Percentiles rank a stretch among this genome's conserved stretches.
These are phyloP conservation scores for Oidiodendron maius DNA, from an alignment of 495 filamentous ascomycete genomes.

Conservation along the genomic window DNA sequence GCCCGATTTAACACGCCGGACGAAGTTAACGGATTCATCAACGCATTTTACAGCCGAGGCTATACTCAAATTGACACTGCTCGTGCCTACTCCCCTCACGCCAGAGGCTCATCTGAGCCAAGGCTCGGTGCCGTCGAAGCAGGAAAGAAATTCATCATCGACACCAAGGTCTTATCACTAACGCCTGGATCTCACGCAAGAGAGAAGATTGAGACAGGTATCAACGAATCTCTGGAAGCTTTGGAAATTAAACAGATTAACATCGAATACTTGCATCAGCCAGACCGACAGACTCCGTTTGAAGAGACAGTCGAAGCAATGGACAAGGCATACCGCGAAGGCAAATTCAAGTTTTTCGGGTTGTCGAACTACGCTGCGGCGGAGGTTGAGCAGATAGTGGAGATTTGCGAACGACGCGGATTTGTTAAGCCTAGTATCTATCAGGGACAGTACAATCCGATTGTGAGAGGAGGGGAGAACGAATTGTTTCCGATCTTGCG, in stretches of 20 bases:
- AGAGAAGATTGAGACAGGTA: neutral
- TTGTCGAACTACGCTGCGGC: neutral
- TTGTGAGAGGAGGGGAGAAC: neutral
- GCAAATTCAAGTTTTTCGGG: neutral
- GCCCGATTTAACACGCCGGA: neutral
- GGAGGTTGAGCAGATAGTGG: neutral
- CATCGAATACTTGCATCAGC: neutral
- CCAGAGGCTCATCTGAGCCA: neutral
- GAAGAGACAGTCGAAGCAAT: neutral
- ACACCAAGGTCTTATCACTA: neutral
- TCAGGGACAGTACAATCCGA: neutral
- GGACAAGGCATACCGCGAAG: neutral
- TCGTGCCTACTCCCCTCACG: neutral
- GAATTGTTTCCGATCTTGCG: neutral
- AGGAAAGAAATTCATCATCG: neutral
- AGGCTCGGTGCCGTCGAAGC: neutral
- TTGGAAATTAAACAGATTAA: neutral
- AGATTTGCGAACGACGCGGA: neutral
- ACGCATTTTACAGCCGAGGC: neutral
- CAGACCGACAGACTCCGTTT: neutral
- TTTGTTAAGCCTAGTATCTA: neutral
- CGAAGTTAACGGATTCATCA: neutral
- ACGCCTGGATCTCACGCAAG: neutral
- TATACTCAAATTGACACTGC: neutral
- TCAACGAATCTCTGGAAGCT: neutral